Percentiles rank a stretch among this genome's conserved stretches.
phyloP scores from a whole-genome alignment of 1,284 basidiomycete species.

The Pascua sp. region DNA sequence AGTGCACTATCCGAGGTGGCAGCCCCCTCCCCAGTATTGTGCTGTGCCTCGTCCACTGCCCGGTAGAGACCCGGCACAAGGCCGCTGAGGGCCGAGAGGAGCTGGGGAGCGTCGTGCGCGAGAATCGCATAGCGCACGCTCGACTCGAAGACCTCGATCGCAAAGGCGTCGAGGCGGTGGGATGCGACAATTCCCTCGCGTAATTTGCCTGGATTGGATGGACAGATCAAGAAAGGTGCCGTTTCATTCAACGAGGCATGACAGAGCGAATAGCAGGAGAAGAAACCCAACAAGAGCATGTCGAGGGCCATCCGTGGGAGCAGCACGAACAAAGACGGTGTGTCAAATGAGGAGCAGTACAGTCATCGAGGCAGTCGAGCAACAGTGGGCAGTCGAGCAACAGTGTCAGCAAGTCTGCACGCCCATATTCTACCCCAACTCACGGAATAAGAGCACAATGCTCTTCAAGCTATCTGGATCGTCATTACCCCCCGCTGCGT shows the following conservation, averaged over 20 bases:
- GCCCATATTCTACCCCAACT: conserved; percentile 9
- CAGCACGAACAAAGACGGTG: too few relatives aligned
- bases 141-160: conserved; percentile 46
- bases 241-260: too few relatives aligned
- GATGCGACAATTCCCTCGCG: conserved; percentile 47
- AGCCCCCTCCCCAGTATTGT: background rate
- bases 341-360: too few relatives aligned
- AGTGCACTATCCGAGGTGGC: too few relatives aligned
- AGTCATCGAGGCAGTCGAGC: too few relatives aligned
- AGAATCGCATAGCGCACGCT: conserved; percentile 40
- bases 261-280: background rate
- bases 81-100: conserved; percentile 38
- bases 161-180: conserved; percentile 39
- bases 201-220: conserved; percentile 36
- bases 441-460: conserved; percentile 42
- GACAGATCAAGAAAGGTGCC: background rate
- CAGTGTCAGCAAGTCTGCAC: background rate
- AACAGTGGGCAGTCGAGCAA: background rate
- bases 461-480: conserved; percentile 39
- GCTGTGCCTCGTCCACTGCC: conserved; percentile 12
- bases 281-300: background rate
- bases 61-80: conserved; percentile 42
- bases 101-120: conserved; percentile 36
- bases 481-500: conserved; percentile 14
- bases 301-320: too few relatives aligned